Conservation (phyloP, 2,329 filamentous ascomycete genomes). For the Penicillium concentricum region DNA sequence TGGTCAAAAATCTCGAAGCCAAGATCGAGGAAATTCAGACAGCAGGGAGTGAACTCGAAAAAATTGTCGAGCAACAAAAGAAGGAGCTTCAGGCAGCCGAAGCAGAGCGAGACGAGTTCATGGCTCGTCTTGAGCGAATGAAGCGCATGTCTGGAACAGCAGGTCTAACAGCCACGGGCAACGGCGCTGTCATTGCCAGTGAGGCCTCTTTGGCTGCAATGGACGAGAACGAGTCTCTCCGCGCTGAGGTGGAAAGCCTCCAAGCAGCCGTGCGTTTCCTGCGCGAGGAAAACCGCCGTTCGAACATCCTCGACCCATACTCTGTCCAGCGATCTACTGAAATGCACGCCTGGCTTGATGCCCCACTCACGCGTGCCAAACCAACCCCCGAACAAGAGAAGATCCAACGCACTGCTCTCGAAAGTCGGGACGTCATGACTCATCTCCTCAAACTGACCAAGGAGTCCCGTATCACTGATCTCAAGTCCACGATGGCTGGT, state of each 20-base stretch:
- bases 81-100: conserved; percentile 39
- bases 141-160: conserved; percentile 43
- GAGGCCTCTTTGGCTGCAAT: conserved; percentile 41
- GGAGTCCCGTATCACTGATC: conserved; percentile 40
- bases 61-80: conserved; percentile 35
- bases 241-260: conserved; percentile 44
- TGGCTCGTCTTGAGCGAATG: conserved; percentile 43
- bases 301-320: conserved; percentile 42
- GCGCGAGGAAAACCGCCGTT: conserved; percentile 45
- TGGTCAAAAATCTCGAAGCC: conserved; percentile 45
- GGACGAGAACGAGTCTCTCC: conserved; percentile 45
- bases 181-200: conserved; percentile 39
- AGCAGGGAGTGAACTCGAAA: conserved; percentile 34
- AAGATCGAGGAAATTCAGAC: conserved; percentile 42
- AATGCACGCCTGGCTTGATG: conserved; percentile 46
- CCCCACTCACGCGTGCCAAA: conserved; percentile 34
- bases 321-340: conserved; percentile 42
- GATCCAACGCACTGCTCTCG: conserved; percentile 36
- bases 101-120: conserved; percentile 43
- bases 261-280: conserved; percentile 49
- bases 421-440: conserved; percentile 44
- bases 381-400: conserved; percentile 31
- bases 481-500: conserved; percentile 35
- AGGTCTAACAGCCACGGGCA: conserved; percentile 35
- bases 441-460: conserved; percentile 46